phyloP scores from a whole-genome alignment of 441 rosid species.

The Capsella rubella region DNA sequence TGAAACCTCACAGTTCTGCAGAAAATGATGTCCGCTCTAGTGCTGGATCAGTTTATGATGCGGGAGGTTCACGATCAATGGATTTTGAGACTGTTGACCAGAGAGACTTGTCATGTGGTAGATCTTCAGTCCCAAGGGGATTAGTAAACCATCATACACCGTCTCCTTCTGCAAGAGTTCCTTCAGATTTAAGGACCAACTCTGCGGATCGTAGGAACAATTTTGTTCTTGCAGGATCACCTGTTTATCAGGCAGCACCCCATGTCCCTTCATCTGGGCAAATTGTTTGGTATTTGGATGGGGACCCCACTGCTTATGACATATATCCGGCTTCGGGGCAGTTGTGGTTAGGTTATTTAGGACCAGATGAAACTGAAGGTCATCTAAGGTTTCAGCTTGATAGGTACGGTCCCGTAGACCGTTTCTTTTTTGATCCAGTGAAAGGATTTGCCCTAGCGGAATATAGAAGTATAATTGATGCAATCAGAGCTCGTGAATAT shows the following conservation, averaged over 20 bases:
- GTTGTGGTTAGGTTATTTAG: conserved; percentile 86
- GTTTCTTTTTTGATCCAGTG: conserved; percentile 72
- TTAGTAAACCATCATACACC: conserved; percentile 57
- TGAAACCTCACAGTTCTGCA: conserved; percentile 51
- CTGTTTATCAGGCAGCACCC: conserved; percentile 58
- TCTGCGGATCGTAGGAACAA: conserved; percentile 72
- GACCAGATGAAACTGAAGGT: conserved; percentile 81
- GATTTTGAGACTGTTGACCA: conserved; percentile 70
- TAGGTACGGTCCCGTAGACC: conserved; percentile 85
- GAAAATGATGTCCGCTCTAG: conserved; percentile 56
- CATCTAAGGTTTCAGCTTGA: conserved; percentile 85
- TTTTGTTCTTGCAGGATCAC: conserved; percentile 62
- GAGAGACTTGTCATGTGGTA: conserved; percentile 67
- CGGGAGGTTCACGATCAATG: conserved; percentile 68
- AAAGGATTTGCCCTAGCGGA: conserved; percentile 89
- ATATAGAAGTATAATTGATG: conserved; percentile 87
- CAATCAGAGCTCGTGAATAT: conserved; percentile 89
- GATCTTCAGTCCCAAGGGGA: conserved; percentile 76
- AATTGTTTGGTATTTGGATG: conserved; percentile 77
- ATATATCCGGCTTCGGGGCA: conserved; percentile 83
- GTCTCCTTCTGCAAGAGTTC: conserved; percentile 70
- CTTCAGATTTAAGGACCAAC: conserved; percentile 65
- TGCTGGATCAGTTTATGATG: conserved; percentile 65
- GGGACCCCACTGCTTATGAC: conserved; percentile 78
- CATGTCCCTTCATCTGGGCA: conserved; percentile 55